A percentile compares a stretch with the other conserved stretches of the same genome.
Conservation (phyloP, 1,139 yeast species). For the Martiniozyma asiatica region DNA sequence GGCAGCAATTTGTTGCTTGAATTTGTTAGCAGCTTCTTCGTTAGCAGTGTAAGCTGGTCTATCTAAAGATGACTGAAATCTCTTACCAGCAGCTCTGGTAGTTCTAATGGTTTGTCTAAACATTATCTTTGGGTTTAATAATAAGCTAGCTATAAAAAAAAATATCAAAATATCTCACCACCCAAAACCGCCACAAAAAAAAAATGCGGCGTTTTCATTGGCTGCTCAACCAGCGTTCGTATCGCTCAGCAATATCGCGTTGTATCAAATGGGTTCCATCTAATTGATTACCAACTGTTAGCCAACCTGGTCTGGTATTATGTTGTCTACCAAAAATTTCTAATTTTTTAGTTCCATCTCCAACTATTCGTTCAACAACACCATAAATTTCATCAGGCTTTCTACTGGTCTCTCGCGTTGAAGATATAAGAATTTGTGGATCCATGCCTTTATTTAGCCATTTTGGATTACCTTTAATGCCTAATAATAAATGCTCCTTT, state of each 20-base stretch:
- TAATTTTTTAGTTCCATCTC: conserved; percentile 54
- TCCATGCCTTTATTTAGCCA: conserved; percentile 64
- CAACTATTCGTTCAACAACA: conserved; percentile 76
- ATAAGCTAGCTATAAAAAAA: not conserved
- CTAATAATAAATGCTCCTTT: conserved; percentile 80
- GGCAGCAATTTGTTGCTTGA: conserved; percentile 37
- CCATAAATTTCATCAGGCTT: conserved; percentile 87
- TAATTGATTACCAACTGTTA: conserved; percentile 75
- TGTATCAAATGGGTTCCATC: conserved; percentile 50
- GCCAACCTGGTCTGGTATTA: conserved; percentile 83
- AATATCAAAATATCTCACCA: not conserved
- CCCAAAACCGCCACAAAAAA: not conserved
- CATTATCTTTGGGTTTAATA: conserved; percentile 10
- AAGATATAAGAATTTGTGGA: conserved; percentile 66
- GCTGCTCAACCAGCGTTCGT: conserved; percentile 10
- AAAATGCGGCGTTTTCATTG: conserved; percentile 6
- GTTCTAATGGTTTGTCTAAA: conserved; percentile 20
- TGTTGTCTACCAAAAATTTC: conserved; percentile 86
- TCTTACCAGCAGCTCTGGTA: conserved; percentile 17
- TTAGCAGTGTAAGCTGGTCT: conserved; percentile 26
- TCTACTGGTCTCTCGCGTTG: conserved; percentile 78
- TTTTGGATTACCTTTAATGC: conserved; percentile 61
- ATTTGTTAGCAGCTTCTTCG: conserved; percentile 43
- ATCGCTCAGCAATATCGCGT: conserved; percentile 37
- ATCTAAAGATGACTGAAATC: conserved; percentile 20